These are phyloP conservation scores for Sporormia fimetaria DNA, from an alignment of 495 filamentous ascomycete species.

Conservation along the genomic window DNA sequence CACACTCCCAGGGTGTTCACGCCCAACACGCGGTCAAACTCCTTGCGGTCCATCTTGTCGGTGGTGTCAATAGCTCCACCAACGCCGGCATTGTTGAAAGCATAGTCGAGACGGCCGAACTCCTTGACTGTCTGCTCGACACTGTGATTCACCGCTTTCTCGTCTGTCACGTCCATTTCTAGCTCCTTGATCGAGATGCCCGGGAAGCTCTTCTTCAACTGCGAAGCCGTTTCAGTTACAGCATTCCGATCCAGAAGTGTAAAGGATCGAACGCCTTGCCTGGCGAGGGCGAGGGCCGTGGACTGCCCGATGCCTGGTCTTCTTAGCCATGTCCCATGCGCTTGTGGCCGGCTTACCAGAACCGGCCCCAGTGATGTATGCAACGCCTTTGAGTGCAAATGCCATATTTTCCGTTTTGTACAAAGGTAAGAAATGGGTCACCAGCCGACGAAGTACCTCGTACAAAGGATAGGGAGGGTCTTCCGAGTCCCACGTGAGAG, in stretches of 20 bases:
- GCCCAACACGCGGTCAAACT: constrained; percentile 36
- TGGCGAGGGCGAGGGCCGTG: constrained; percentile 32
- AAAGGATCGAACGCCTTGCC: constrained; percentile 31
- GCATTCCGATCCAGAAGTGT: constrained; percentile 31
- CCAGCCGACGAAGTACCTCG: too few relatives aligned
- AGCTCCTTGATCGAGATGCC: constrained; percentile 28
- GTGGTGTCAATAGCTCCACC: constrained; percentile 25
- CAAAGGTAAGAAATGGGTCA: not conserved
- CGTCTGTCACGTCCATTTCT: constrained; percentile 29
- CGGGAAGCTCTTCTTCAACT: constrained; percentile 26
- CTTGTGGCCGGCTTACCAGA: constrained; percentile 26
- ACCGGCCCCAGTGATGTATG: constrained; percentile 35
- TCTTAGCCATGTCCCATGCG: not conserved
- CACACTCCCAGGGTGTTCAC: constrained; percentile 41
- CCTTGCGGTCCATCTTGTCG: constrained; percentile 28
- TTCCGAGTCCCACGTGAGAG: too few relatives aligned
- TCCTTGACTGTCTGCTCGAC: constrained; percentile 27
- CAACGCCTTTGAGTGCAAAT: constrained; percentile 30
- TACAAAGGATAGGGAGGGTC: too few relatives aligned
- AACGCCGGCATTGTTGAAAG: constrained; percentile 29
- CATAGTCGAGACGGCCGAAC: constrained; percentile 27
- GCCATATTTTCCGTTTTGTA: constrained; percentile 22
- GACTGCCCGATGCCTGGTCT: constrained; percentile 34
- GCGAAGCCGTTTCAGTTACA: constrained; percentile 20
- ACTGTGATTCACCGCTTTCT: constrained; percentile 26